Evolutionary conservation across 371 early-diverging fungal genomes (phyloP).

Genomic region (Lichtheimia ramosa): DNA sequence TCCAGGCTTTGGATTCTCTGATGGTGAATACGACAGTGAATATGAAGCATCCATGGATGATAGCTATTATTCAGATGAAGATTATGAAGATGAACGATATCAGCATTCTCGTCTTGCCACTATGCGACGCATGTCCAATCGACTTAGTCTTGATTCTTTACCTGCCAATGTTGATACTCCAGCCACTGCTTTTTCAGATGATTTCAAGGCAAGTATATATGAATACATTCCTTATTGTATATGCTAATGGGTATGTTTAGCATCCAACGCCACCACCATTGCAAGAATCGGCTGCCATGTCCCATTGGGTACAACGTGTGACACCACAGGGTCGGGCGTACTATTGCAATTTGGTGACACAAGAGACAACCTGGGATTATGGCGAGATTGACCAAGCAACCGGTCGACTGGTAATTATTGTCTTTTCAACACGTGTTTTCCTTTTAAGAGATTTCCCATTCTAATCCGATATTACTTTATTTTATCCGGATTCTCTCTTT

Average conservation of each 20-base stretch:
- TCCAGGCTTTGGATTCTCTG: constrained; percentile 14
- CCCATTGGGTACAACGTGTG: constrained; percentile 60
- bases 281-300: constrained; percentile 22
- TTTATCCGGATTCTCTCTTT: constrained; percentile 1
- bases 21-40: constrained; percentile 11
- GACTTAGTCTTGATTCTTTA: constrained; percentile 5
- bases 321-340: constrained; percentile 68
- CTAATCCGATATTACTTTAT: neutral
- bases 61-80: constrained; percentile 4
- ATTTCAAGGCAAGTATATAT: constrained; percentile 2
- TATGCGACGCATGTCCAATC: neutral
- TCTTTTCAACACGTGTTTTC: neutral
- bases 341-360: constrained; percentile 78
- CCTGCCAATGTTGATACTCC: constrained; percentile 14
- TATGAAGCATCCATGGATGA: constrained; percentile 5
- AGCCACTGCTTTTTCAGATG: constrained; percentile 1
- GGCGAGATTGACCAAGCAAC: constrained; percentile 40
- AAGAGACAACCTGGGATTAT: constrained; percentile 72
- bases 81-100: constrained; percentile 1
- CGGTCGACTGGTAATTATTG: constrained; percentile 29
- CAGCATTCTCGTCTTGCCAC: neutral
- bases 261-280: too few relatives aligned
- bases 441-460: neutral
- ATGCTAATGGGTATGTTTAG: too few relatives aligned
- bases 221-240: too few relatives aligned